Evolutionary conservation across 768 basidiomycete species (phyloP).

Genomic region (Cystobasidium onofrii): DNA sequence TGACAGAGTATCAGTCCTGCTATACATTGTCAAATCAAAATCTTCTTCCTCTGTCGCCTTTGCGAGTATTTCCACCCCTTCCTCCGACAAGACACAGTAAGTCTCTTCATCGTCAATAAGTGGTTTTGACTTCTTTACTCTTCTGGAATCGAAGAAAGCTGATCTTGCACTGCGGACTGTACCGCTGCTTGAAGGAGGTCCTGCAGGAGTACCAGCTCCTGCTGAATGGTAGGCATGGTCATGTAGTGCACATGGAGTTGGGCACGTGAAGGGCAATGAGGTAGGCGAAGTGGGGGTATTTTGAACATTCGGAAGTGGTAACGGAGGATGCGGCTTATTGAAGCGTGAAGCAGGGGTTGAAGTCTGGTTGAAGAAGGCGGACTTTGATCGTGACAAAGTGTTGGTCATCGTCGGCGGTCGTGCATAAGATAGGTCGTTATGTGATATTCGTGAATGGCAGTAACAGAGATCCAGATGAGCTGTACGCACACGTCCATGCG

Average conservation of each 20-base stretch:
- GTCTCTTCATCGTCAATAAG: constrained; percentile 11
- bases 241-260: not conserved
- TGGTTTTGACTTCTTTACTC: not conserved
- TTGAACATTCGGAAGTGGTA: not conserved
- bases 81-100: constrained; percentile 14
- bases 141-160: not conserved
- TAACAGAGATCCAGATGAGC: not conserved
- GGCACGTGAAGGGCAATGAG: not conserved
- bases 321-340: not conserved
- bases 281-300: not conserved
- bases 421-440: not conserved
- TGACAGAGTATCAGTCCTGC: not conserved
- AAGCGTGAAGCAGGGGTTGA: not conserved
- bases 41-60: not conserved
- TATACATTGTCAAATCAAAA: not conserved
- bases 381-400: not conserved
- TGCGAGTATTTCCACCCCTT: constrained; percentile 16
- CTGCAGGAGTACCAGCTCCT: not conserved
- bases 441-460: not conserved
- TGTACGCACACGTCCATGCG: not conserved
- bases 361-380: not conserved
- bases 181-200: not conserved
- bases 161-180: not conserved
- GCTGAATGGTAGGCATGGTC: not conserved
- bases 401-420: not conserved